Conservation (phyloP, 2,329 filamentous ascomycete species). For the Immersiporthe knoxdaviesiana region DNA sequence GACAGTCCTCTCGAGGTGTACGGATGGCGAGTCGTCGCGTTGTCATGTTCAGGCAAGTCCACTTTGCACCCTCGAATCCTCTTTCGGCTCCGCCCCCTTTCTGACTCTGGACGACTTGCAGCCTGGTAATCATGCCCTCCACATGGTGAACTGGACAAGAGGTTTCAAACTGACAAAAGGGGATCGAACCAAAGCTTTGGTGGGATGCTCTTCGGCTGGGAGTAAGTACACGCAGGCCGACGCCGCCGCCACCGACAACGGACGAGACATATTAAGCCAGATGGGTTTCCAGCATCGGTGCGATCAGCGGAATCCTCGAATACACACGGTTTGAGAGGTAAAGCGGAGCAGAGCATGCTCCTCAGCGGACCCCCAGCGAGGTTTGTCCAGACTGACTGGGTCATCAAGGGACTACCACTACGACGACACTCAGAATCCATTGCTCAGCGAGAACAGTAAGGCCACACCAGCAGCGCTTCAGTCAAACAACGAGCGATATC, state of each 20-base stretch:
- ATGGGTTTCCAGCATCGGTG: conserved; percentile 55
- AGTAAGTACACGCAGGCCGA: conserved; percentile 32
- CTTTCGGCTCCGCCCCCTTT: neutral
- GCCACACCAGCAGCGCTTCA: neutral
- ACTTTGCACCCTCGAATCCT: neutral
- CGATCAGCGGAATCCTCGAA: conserved; percentile 66
- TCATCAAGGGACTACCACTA: conserved; percentile 39
- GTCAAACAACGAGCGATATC: neutral
- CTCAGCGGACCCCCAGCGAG: neutral
- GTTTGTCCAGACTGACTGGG: neutral
- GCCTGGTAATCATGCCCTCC: conserved; percentile 19
- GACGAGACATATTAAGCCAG: conserved; percentile 38
- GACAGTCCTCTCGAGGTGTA: conserved; percentile 63
- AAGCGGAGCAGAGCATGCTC: neutral
- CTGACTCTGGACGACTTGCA: neutral
- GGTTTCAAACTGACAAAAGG: neutral
- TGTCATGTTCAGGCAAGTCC: conserved; percentile 59
- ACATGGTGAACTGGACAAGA: no score
- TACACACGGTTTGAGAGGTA: conserved; percentile 19
- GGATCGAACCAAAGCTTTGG: conserved; percentile 55
- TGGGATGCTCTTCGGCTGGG: conserved; percentile 57
- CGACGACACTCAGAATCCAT: conserved; percentile 1
- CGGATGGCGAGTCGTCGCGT: conserved; percentile 68
- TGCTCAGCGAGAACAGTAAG: conserved; percentile 53
- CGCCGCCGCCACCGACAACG: conserved; percentile 40